phyloP scores from a whole-genome alignment of 805 yeast species.

The Blastobotrys parvus region DNA sequence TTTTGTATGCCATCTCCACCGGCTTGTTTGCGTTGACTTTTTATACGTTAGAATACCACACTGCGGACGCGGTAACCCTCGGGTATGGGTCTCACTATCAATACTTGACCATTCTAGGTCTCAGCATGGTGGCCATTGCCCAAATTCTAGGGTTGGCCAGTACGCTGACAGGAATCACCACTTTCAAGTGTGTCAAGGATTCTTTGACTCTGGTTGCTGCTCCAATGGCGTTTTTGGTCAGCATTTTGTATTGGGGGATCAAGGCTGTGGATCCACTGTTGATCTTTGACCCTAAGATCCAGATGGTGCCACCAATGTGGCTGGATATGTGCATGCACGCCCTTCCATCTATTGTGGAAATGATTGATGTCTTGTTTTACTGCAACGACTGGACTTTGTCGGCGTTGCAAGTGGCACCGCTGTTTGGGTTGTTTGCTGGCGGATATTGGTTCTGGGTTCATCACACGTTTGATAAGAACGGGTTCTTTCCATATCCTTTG shows the following conservation, averaged over 20 bases:
- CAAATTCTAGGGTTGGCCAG: constrained; percentile 22
- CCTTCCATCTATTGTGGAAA: constrained; percentile 22
- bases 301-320: constrained; percentile 14
- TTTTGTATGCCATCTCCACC: neutral
- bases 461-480: constrained; percentile 20
- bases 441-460: constrained; percentile 31
- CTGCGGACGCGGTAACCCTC: constrained; percentile 2
- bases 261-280: constrained; percentile 21
- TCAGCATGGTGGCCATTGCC: constrained; percentile 23
- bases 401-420: constrained; percentile 11
- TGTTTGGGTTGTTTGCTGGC: constrained; percentile 17
- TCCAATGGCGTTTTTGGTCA: constrained; percentile 27
- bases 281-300: constrained; percentile 22
- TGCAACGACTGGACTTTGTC: constrained; percentile 21
- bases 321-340: constrained; percentile 27
- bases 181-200: constrained; percentile 13
- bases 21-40: constrained; percentile 1
- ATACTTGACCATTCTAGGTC: constrained; percentile 26
- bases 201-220: constrained; percentile 21
- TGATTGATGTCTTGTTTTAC: constrained; percentile 22
- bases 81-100: constrained; percentile 30
- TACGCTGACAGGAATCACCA: constrained; percentile 5
- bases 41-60: neutral
- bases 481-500: constrained; percentile 30
- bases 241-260: constrained; percentile 28